Base-by-base conservation (phyloP, 2,329 filamentous ascomycete genomes). In the Arthroderma sp. region DNA sequence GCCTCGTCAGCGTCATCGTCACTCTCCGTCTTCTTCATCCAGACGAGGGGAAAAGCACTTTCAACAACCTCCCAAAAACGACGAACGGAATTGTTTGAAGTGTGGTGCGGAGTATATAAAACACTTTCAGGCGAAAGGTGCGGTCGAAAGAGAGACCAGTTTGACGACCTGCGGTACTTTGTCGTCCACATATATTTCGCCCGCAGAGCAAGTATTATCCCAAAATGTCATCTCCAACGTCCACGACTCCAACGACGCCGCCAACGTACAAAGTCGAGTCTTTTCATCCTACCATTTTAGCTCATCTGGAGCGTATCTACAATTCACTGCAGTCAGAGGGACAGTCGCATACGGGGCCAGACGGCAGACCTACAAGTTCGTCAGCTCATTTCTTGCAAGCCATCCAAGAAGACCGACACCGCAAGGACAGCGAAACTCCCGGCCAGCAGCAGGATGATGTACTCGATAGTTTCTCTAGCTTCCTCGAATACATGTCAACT, bases 401-500 rank as follows among this genome's bases (percentile, higher is more conserved):
- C 52, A 52, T 62, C 35, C 63, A 64, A 44, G 60, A 58, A 31
- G 60, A 64, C 19, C 37, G 25, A 11, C 54, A 55, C 13, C 17
- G 25, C 47, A 44, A 49, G 35, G 39, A 38, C 17, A 15, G 21
- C 19, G 6, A 38, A 21, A 8, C 37, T 21, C 44, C 15, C 25
- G 13, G 21, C 49, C 52, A 28, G 25, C 17, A 21, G 25, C 17
- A 35, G 38, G 19, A 56, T 52, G 56, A 31, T 17, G 58, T 58
- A 2, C 55, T 60, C 41, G 35, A 17, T 51, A 58, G 33, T 13
- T 67, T 78, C 59, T 67, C 74, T 49, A 67, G 65, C 4, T 79
- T 79, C 58, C 68, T 76, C 35, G 67, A 70, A 49, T 79, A 78
- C 61, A 76, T 80, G 71, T 70, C 70, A 53, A 76, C 71, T 19